Evolutionary conservation across 768 basidiomycete species (phyloP), one percentile per base, ranked within the genome.

Genomic region (Thelephora ganbajun): DNA sequence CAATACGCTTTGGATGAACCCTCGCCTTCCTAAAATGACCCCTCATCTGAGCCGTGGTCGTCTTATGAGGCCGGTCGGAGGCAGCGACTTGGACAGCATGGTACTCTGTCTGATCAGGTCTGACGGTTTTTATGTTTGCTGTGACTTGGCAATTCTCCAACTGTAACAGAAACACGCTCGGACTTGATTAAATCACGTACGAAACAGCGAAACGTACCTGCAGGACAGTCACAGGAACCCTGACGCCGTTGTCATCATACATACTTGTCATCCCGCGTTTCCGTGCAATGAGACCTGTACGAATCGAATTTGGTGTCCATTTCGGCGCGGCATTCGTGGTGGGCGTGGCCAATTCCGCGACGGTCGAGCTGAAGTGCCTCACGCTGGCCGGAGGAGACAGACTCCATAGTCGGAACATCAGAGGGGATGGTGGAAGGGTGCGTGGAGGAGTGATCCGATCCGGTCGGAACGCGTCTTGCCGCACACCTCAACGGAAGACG

Each of bases 191-290:
- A 53, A 18, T 35, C 12, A 30, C 26, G 11, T 35, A 44, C 9
- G 33, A 19, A 50, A 35, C 22, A 18, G 6, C 3, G 12, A n/a
- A 26, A 6, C 33, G 33, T 54, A 91, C 94, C 74, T 98, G 92
- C 35, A 99, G 76, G 43, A 99, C 80, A 0, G 96, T 99, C 23
- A 96, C 90, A 1, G 96, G 94, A 54, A 85, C 70, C 44, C 86
- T 73, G 33, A 77, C 79, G 20, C 96, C 96, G 49, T 89, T 82
- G 60, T 84, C 76, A 59, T 92, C 87, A 88, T 90, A 98, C 58
- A 98, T 67, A 12, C 77, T 77, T 9, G 88, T 84, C 96, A 98
- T 98, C 41, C 96, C 96, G 48, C 90, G 79, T 70, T 99, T 99
- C 49, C 83, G 76, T 20, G 91, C 94, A 62, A 99, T 83, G 52